phyloP scores from a whole-genome alignment of 2,329 filamentous ascomycete species.

The Botrytis cinerea region DNA sequence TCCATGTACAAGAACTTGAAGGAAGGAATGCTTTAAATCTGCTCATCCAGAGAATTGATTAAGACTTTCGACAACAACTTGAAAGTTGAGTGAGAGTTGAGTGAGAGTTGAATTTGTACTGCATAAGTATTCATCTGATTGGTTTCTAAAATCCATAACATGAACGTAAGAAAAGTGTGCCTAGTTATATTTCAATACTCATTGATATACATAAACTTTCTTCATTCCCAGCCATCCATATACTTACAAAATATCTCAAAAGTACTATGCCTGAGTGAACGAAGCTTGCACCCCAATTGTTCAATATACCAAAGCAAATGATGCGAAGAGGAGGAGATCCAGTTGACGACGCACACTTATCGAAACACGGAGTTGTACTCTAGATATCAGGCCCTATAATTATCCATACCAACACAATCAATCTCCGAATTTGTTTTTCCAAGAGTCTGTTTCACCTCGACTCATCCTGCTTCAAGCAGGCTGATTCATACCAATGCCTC shows the following conservation, averaged over 20 bases:
- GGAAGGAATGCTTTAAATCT: background rate
- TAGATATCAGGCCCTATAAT: background rate
- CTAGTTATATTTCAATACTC: background rate
- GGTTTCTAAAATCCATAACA: background rate
- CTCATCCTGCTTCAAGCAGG: background rate
- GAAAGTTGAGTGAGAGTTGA: background rate
- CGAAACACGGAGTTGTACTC: background rate
- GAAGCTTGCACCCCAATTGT: background rate
- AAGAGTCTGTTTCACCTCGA: background rate
- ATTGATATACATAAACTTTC: background rate
- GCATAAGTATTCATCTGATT: background rate
- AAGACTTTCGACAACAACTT: accelerated
- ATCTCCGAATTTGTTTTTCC: background rate
- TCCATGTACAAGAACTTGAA: background rate
- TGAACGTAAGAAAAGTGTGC: background rate
- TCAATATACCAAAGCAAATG: background rate
- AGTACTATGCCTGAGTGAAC: background rate
- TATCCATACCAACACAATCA: background rate
- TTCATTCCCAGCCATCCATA: background rate
- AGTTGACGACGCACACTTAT: background rate
- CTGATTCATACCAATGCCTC: background rate
- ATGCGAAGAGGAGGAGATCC: background rate
- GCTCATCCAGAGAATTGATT: background rate
- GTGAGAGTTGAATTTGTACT: background rate
- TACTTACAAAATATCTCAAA: background rate